Evolutionary conservation across 768 basidiomycete genomes (phyloP), one percentile per base, ranked within the genome.

Genomic region (Psilocybe sp.): DNA sequence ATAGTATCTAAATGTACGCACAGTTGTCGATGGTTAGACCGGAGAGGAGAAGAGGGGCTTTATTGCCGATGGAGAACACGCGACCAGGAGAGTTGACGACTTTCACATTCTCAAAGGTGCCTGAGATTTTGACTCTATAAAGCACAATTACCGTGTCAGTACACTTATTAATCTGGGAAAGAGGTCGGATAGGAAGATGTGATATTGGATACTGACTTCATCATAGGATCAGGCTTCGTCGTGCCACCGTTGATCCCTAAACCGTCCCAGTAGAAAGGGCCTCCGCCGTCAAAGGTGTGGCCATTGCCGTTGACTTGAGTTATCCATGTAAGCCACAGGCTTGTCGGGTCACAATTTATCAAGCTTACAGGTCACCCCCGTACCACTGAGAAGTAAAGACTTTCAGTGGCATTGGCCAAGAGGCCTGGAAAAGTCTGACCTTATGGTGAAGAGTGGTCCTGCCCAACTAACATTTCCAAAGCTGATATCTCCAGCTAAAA

Each of bases 11-110:
- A 35, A 36, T 13, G 13, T 15, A 57, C 77, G 54, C 42, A 85
- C 84, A 80, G 52, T 86, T 70, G 52, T 86, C 82, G 48, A 87
- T 72, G 14, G 60, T 73, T 19, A 80, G 60, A 35, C 66, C 61
- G 1, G 73, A 70, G 60, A 87, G 77, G 13, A 63, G 56, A 20
- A 75, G 58, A 4, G 70, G 57, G 6, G 60, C 73, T 9, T 69
- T 67, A 53, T 75, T 74, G 31, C 68, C 70, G 14, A 71, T 67
- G 13, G 70, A 71, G 59, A 69, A 73, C 1, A 62, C 67, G 20
- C 70, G 66, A 6, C 62, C 65, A 0, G 74, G 74, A 5, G 73
- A 73, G 54, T 75, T 75, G 37, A 74, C 53, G 2, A 75, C 71
- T 40, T 62, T 67, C 23, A 75, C 64, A 40, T 72, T 68, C 73